phyloP scores from a whole-genome alignment of 106 monocot genomes.

The Phalaenopsis equestris region DNA sequence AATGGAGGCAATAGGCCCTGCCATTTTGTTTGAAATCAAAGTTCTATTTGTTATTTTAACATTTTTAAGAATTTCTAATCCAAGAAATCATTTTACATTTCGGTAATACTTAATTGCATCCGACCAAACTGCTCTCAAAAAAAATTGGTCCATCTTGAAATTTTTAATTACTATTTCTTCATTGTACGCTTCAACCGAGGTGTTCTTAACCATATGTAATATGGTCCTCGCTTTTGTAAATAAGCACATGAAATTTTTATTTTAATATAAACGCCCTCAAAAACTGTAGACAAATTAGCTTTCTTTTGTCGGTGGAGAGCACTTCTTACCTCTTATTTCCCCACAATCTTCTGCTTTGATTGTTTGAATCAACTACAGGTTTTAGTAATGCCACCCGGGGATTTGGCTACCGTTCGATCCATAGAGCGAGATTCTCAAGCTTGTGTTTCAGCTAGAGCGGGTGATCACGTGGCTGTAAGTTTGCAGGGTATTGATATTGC shows the following conservation, averaged over 20 bases:
- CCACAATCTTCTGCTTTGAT: neutral
- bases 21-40: no score
- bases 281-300: neutral
- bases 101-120: no score
- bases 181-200: no score
- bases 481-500: conserved; percentile 51
- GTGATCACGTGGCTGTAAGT: conserved; percentile 62
- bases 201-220: no score
- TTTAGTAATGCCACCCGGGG: conserved; percentile 71
- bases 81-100: no score
- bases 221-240: neutral
- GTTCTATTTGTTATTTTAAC: no score
- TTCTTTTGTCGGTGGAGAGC: neutral
- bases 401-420: conserved; percentile 45
- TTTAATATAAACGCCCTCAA: neutral
- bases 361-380: conserved; percentile 31
- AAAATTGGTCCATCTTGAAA: no score
- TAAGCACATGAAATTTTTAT: neutral
- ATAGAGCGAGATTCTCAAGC: conserved; percentile 52
- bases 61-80: no score
- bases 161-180: no score
- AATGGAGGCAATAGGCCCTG: no score
- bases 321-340: neutral
- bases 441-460: conserved; percentile 71
- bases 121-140: no score